A percentile compares a stretch with the other conserved stretches of the same genome.
Evolutionary conservation across 768 basidiomycete genomes (phyloP).

Genomic region (Pholiota molesta): DNA sequence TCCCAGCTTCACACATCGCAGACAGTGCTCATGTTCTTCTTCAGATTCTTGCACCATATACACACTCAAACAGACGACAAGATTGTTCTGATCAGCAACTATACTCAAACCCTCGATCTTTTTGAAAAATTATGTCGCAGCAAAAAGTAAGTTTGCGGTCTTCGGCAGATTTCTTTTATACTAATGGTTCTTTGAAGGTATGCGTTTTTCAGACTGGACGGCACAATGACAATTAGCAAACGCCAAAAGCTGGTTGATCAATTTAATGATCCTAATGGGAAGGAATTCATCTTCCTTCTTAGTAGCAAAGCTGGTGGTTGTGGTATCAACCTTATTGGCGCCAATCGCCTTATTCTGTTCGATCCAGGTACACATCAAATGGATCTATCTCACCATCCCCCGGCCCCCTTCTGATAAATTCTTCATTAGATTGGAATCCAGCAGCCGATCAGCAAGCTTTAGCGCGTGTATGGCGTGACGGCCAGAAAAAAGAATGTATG

Average conservation of each 20-base stretch:
- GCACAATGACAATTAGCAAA: conserved; percentile 90
- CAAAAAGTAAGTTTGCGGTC: conserved; percentile 67
- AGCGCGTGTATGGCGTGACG: conserved; percentile 98
- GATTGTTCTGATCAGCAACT: conserved; percentile 96
- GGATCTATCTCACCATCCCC: background rate
- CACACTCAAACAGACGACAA: conserved; percentile 86
- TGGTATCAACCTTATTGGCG: conserved; percentile 96
- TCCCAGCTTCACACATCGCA: background rate
- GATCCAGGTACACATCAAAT: conserved; percentile 72
- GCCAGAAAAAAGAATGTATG: conserved; percentile 99
- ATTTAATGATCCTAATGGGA: conserved; percentile 91
- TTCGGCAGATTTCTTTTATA: background rate
- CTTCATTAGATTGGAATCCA: conserved; percentile 89
- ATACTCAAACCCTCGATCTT: conserved; percentile 92
- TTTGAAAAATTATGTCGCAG: conserved; percentile 87
- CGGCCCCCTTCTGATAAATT: conserved; percentile 5
- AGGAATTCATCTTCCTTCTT: conserved; percentile 92
- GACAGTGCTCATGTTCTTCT: background rate
- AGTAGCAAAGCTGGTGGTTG: conserved; percentile 97
- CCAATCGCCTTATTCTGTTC: conserved; percentile 93
- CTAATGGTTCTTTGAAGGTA: conserved; percentile 56
- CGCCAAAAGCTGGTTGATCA: conserved; percentile 96
- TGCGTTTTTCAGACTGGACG: conserved; percentile 89
- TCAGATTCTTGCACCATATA: conserved; percentile 84
- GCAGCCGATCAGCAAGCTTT: conserved; percentile 98